Base-by-base conservation (phyloP, 108 stramenopile species). In the Fragilariopsis cylindrus region DNA sequence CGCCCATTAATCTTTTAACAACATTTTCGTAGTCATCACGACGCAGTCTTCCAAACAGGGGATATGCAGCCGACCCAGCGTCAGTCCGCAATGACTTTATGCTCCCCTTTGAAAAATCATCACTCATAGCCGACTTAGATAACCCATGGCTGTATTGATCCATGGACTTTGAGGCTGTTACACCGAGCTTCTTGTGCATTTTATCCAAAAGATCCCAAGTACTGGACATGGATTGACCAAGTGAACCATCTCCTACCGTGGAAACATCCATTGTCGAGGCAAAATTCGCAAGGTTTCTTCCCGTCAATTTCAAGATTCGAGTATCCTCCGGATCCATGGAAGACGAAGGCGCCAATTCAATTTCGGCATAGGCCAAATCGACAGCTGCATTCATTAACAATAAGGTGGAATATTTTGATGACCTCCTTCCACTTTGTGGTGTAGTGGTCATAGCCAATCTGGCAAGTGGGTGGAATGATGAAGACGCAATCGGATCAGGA, bases 11-110 rank as follows among this genome's bases (percentile, higher is more conserved):
- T 44, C 82, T 82, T 76, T 92, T 95, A 16, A 92, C 86, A 16
- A 97, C 93, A 48, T 96, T 85, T 64, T 95, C 96, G 67, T 93
- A 93, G 71, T 94, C 81, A 75, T 99, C 98, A 30, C 97, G 85
- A 48, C 98, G 82, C 15, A 98, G 81, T 49, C 98, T 73, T 11
- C 97, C 98, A 75, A 97, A 98, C 49, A 96, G 85, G 4, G 96
- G 96, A 73, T 87, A 91, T 57, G 89, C 89, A 6, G 93, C 88
- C 19, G 88, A 88, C 43, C 96, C 96, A 43, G 93, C 82, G 50
- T 82, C 88, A 12, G 89, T 79, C 40, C 74, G 71, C 60, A 95
- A 56, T 49, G 89, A 86, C 57, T 81, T 78, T 41, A 95, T 78
- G 41, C 69, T 73, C 7, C 94, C 94, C 75, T 87, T 92, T 5